Base-by-base conservation (phyloP, 2,329 filamentous ascomycete genomes). In the Calonectria hongkongensis region DNA sequence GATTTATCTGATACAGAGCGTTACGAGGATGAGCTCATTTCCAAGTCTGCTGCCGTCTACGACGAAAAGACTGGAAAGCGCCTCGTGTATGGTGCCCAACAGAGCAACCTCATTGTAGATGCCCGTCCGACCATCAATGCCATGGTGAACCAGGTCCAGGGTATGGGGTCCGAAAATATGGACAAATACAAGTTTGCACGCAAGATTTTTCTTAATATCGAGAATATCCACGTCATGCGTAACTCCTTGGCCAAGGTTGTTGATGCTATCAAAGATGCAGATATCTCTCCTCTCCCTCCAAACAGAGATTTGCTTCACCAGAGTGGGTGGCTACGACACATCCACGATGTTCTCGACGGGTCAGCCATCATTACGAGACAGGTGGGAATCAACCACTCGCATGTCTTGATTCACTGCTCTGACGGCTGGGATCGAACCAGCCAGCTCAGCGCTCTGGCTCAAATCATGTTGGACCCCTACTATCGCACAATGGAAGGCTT, bases 361-460 rank as follows among this genome's bases (percentile, higher is more conserved):
- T 93, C 95, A 7, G 91, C 92, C 62, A 88, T 97, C 70, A 98
- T 98, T 78, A 94, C 96, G 36, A 90, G 94, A 39, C 95, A 97
- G 79, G 93, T 99, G 41, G 97, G 95, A 36, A 92, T 98, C 71
- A 94, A 95, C 76, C 96, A 98, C 81, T 98, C 96, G 1, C 95
- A 99, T 82, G 96, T 98, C 13, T 87, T 99, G 56, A 98, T 99
- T 62, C 97, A 99, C 84, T 99, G 97, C 84, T 98, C 97, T 2
- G 97, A 99, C 84, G 97, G 97, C 4, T 99, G 97, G 97, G 97
- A 99, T 84, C 93, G 97, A 64, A 99, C 97, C 9, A 96, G 95
- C 80, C 97, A 99, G 85, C 89, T 99, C 65, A 97, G 96, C 80
- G 95, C 96, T 5, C 86, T 99, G 70, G 93, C 95, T 69, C 96